Evolutionary conservation across 176 grass and related monocot species (phyloP), one percentile per base, ranked within the genome.

Genomic region (Sorghum bicolor): DNA sequence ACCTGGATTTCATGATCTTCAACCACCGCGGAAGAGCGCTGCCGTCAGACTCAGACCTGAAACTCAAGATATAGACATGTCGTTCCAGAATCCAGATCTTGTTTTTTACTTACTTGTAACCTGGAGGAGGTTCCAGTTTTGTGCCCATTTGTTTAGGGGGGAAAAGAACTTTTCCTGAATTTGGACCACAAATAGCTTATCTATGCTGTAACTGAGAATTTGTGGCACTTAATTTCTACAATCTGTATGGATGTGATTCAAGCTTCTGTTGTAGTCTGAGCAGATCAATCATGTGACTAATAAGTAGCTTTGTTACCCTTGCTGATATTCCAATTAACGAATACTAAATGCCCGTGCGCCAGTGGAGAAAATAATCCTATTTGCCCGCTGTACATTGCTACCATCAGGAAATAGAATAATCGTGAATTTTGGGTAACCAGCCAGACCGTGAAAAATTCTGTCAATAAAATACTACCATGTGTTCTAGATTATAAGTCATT

Each of bases 1-100:
- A 99, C 85, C 41, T 99, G 86, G 96, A 99, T 76, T 99, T 99
- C 75, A 96, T 99, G 91, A 90, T 87, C 76, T 99, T 99, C 88
- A 99, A 99, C 77, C 96, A 99, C 81, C 90, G 96, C 1, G 89
- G 91, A 66, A 86, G 72, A 37, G 83, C 91, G 10, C 62, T 99
- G n/a, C 89, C 87, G 8, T 72, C 91, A 8, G 86, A 96, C 19
- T 6, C 77, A 25, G 85, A 90, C 30, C 85, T 92, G 67, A 99
- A 92, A 77, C 87, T 99, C 81, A 99, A 92, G 88, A 85, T 45
- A 39, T 94, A 85, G 87, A 57, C 20, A 10, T 5, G n/a, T 34
- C 8, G 57, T 75, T 74, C 66, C 9, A 26, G 10, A 72, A 37
- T 60, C 55, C 9, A 60, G 22, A 60, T 72, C 14, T 80, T 84